These are phyloP conservation scores for Pyrenophora teres DNA, from an alignment of 2,329 filamentous ascomycete genomes.

Conservation along the genomic window DNA sequence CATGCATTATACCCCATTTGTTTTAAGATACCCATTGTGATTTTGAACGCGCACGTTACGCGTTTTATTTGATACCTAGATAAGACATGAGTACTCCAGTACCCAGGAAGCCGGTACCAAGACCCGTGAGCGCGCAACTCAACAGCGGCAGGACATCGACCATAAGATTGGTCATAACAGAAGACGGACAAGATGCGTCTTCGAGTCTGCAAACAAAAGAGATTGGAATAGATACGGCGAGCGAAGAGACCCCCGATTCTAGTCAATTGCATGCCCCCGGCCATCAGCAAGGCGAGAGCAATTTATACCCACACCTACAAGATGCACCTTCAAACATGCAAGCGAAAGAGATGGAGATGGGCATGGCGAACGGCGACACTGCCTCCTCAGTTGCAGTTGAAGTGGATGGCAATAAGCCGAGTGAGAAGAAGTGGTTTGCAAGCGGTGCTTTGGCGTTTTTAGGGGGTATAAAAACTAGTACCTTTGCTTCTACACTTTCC, in stretches of 20 bases:
- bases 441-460: slow-evolving; percentile 6
- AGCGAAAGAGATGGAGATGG: background rate
- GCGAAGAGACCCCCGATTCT: no score
- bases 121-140: slow-evolving; percentile 26
- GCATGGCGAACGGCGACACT: background rate
- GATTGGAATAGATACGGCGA: background rate
- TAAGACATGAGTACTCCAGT: slow-evolving; percentile 27
- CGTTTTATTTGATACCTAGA: slow-evolving; percentile 8
- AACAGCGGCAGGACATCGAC: slow-evolving; percentile 10
- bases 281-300: no score
- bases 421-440: slow-evolving; percentile 1
- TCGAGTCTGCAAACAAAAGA: slow-evolving; percentile 7
- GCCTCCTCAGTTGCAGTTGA: background rate
- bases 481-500: slow-evolving; percentile 30
- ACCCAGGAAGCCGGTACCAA: slow-evolving; percentile 28
- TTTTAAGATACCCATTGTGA: slow-evolving; percentile 16
- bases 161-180: slow-evolving; percentile 18
- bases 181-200: slow-evolving; percentile 11
- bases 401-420: no score
- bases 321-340: slow-evolving; percentile 1
- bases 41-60: slow-evolving; percentile 10
- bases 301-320: background rate
- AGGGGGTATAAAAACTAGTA: slow-evolving; percentile 15
- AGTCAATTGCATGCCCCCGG: no score
- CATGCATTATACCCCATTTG: slow-evolving; percentile 5